Evolutionary conservation across 1,284 basidiomycete genomes (phyloP), one percentile per base, ranked within the genome.

Genomic region (Inonotus obliquus): DNA sequence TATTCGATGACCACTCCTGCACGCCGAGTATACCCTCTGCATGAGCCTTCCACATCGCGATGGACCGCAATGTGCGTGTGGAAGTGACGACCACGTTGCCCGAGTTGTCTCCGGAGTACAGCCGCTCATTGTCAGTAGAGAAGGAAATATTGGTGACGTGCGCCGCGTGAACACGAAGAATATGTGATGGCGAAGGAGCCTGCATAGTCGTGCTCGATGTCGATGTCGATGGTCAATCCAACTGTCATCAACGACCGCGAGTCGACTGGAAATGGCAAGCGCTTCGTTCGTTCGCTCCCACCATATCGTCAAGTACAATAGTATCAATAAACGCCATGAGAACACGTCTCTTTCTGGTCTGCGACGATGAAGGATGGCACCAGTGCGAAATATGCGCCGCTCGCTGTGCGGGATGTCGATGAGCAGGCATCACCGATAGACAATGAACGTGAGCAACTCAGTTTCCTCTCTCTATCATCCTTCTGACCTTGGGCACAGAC

Each of bases 81-180:
- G 89, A 90, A 0, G 88, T 90, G 56, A 91, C 75, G 7, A 86
- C 79, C 29, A 94, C 84, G 10, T 74, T 77, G 3, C 94, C 94
- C 14, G 84, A 80, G 11, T 81, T 77, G 68, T 96, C 94, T 3
- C 89, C 94, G 1, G 92, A 88, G 71, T 92, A 92, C 3, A 96
- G 76, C 14, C 89, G 76, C 65, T 87, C 83, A 70, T 93, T 91
- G 69, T 89, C 83, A 4, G 75, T 67, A 0, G 90, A 89, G 67
- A 79, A 76, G 4, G 66, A 65, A 38, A 77, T 64, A 9, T 66
- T 66, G 35, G 75, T 72, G 5, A 82, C 67, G 21, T 79, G 73
- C 0, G 74, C 65, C 2, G 70, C 67, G 66, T 81, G 80, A 0
- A 71, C 68, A 7, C 80, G 74, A 2, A 81, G 70, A 44, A 80